Conservation (phyloP, 805 yeast species). For the Grigorovia jiainica region DNA sequence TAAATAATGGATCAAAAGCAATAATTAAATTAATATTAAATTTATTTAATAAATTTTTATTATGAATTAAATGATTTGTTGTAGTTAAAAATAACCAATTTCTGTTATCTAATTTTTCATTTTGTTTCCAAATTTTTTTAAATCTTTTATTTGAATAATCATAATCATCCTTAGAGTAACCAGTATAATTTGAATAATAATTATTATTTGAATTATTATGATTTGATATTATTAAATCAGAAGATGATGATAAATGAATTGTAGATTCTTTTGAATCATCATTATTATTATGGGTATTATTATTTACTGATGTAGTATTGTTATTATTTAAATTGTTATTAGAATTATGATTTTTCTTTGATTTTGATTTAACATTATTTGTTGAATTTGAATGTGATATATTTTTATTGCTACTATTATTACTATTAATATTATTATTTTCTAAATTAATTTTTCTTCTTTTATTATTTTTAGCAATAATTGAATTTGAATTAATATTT, state of each 20-base stretch:
- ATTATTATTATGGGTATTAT: background rate
- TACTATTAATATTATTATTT: background rate
- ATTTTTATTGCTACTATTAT: background rate
- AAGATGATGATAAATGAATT: conserved; percentile 1
- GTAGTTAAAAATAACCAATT: conserved; percentile 36
- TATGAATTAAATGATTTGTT: conserved; percentile 35
- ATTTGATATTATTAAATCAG: conserved; percentile 5
- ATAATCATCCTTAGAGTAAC: conserved; percentile 21
- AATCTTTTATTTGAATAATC: conserved; percentile 13
- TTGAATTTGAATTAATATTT: too few relatives aligned
- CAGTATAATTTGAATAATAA: conserved; percentile 6
- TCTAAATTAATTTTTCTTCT: background rate
- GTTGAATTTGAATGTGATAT: background rate
- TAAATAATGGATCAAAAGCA: conserved; percentile 38
- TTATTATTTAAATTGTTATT: too few relatives aligned
- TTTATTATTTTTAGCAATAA: background rate
- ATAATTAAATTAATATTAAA: conserved; percentile 36
- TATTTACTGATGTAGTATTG: background rate
- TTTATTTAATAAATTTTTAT: conserved; percentile 24
- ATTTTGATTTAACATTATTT: background rate
- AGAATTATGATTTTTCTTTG: background rate
- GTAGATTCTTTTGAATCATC: background rate
- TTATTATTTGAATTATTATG: background rate
- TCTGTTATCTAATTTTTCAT: conserved; percentile 5
- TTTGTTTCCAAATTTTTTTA: conserved; percentile 3